phyloP scores from a whole-genome alignment of 2,329 filamentous ascomycete species.

The Alternaria alternata region DNA sequence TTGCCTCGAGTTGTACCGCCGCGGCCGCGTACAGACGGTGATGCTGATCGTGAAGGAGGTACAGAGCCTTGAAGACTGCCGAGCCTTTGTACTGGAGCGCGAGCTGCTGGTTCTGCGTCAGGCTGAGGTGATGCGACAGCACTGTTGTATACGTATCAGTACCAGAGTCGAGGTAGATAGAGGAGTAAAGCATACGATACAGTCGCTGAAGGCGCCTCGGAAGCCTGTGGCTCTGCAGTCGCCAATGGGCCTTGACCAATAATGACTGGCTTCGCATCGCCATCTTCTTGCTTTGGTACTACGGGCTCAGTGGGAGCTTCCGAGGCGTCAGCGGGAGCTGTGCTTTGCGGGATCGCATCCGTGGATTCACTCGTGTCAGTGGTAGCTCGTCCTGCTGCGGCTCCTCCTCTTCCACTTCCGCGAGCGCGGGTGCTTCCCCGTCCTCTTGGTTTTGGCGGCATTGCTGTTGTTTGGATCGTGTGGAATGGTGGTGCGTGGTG shows the following conservation, averaged over 20 bases:
- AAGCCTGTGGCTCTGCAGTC: conserved; percentile 21
- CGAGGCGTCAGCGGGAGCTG: conserved; percentile 16
- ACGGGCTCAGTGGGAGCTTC: conserved; percentile 18
- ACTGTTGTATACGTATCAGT: conserved; percentile 15
- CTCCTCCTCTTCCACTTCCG: conserved; percentile 31
- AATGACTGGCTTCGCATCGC: conserved; percentile 23
- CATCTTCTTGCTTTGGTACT: conserved; percentile 33
- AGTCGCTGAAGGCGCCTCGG: conserved; percentile 14
- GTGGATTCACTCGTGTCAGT: conserved; percentile 21
- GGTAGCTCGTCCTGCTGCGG: conserved; percentile 19
- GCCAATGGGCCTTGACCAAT: conserved; percentile 21
- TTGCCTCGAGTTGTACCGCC: conserved; percentile 39
- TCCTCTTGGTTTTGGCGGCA: conserved; percentile 46
- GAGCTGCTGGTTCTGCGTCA: conserved; percentile 29
- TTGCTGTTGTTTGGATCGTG: conserved; percentile 18
- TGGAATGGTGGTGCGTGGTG: conserved; percentile 12
- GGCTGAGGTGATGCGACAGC: conserved; percentile 26
- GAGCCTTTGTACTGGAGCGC: conserved; percentile 36
- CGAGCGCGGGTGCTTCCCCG: conserved; percentile 33
- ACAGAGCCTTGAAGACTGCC: conserved; percentile 40
- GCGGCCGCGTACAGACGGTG: conserved; percentile 38
- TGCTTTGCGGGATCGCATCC: conserved; percentile 26
- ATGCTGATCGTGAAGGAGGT: conserved; percentile 41
- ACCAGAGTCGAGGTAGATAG: neutral
- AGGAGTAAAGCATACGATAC: conserved; percentile 20